Evolutionary conservation across 805 yeast genomes (phyloP), one percentile per base, ranked within the genome.

Genomic region (Candida sanyiensis): DNA sequence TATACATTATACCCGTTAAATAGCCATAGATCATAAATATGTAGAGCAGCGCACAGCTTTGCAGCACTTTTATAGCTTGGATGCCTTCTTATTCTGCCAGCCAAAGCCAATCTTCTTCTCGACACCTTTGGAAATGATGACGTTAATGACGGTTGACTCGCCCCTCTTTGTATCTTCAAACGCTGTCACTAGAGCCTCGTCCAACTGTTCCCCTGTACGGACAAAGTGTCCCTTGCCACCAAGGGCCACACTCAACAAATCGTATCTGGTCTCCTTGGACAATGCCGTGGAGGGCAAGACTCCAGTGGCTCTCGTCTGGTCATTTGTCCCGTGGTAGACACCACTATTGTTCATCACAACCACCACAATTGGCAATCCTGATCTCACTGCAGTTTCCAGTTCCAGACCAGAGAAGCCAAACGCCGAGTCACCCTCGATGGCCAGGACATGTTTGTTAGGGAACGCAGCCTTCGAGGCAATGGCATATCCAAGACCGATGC

Each of bases 341-440:
- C 89, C 89, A 22, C 80, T 72, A 53, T 81, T 81, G 57, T 81
- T 81, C 80, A 81, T 77, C n/a, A 81, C 76, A 19, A 75, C 64
- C 8, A 81, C 61, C 6, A 80, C 58, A 46, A 79, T 58, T 3
- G 81, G 80, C 17, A 80, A 56, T 3, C 64, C 52, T 20, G 67
- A 58, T 29, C 88, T 60, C 5, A 73, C 75, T 1, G 82, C 74
- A 0, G 89, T 81, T 51, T 82, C 88, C n/a, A 81, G 45, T 47
- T 81, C 89, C 69, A 80, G 69, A 0, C 76, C 85, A 6, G 83
- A 75, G 51, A 81, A 81, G 3, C 88, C 88, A 61, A 81, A 78
- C 3, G 88, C 88, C 1, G 88, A 80, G 54, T 82, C 88, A 6
- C 88, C 89, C 54, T 78, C 82, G 22, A 81, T 74, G 6, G 80